Conservation (phyloP, 805 yeast species). For the Saturnispora halmiae region DNA sequence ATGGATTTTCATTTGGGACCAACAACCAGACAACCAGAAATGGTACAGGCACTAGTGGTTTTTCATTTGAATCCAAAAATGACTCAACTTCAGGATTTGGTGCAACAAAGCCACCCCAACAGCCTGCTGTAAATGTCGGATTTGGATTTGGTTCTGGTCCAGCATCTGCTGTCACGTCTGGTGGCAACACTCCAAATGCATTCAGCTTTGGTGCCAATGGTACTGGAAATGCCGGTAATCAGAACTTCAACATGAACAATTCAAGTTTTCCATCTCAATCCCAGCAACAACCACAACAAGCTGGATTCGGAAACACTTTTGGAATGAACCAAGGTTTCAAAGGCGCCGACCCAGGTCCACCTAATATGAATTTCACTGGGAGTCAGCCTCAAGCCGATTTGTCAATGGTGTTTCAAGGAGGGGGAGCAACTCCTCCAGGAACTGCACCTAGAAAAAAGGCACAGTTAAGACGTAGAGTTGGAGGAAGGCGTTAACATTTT, state of each 20-base stretch:
- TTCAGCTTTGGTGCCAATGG: conserved; percentile 5
- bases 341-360: conserved; percentile 13
- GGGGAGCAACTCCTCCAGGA: conserved; percentile 1
- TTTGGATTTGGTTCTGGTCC: conserved; percentile 10
- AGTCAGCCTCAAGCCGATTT: conserved; percentile 2
- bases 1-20: conserved; percentile 3
- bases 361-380: conserved; percentile 28
- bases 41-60: neutral
- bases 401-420: conserved; percentile 5
- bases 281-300: neutral
- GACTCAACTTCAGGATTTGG: conserved; percentile 4
- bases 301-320: conserved; percentile 6
- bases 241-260: neutral
- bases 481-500: neutral
- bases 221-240: neutral
- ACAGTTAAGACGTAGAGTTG: neutral
- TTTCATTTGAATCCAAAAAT: conserved; percentile 1
- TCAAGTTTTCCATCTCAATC: neutral
- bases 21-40: neutral
- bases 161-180: conserved; percentile 2
- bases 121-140: neutral
- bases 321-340: neutral
- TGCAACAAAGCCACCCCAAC: neutral
- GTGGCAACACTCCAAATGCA: conserved; percentile 1
- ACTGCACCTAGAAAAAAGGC: conserved; percentile 4